Base-by-base conservation (phyloP, 192 early-diverging fungal species). In the Backusella tuberculispora region DNA sequence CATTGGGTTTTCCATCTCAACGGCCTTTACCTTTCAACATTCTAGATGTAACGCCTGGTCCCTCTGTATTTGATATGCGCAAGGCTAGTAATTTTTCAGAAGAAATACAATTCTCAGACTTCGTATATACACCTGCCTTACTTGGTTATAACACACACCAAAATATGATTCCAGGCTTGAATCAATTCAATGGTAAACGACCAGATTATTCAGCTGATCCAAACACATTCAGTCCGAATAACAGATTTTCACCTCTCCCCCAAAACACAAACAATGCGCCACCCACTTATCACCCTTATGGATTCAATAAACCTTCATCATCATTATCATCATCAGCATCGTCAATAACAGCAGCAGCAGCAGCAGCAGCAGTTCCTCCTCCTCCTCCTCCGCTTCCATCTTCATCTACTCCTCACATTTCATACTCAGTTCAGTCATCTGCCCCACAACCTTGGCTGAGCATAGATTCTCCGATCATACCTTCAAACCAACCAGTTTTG, bases 51-150 rank as follows among this genome's bases (percentile, higher is more conserved):
- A 43, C 68, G 14, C 68, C 41, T 48, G n/a, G 19, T 1, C 43
- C 68, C 34, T 42, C 45, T 15, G 68, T 45, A 70, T 29, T 34
- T 45, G 26, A 70, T 46, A 45, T 46, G 19, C 41, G 41, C 24
- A 45, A 46, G 6, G 56, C 21, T 47, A 42, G 40, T 37, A 66
- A 45, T 42, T 45, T 24, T 19, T 38, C 21, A 69, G 66, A 64
- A 6, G 68, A 70, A 9, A 64, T 70, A 17, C 47, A 60, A 53
- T 75, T 80, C 34, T 63, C 74, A 5, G 78, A 80, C 13, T 80
- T 80, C 69, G 53, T 80, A 34, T 80, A 80, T 44, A 79, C 73
- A 13, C 78, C 78, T 0, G 73, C 50, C 6, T 43, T 67, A 43
- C 41, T 67, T 19, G 66, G 41, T 21, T 67, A 67, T 43, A 26